Base-by-base conservation (phyloP, 176 grass and related monocot genomes). In the Lolium rigidum region DNA sequence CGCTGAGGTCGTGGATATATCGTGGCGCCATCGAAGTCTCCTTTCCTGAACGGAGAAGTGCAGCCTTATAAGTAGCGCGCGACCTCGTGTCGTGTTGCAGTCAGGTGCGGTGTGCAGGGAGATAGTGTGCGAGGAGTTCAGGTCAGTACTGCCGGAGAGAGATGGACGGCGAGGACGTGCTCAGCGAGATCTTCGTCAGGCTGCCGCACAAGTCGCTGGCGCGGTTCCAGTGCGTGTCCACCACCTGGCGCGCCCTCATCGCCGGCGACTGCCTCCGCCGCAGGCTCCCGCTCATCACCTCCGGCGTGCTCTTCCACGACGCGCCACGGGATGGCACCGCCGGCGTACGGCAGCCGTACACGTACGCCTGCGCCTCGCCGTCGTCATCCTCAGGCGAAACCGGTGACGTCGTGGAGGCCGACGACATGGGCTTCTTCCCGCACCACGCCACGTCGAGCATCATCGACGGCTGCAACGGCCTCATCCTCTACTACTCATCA, bases 401-500 rank as follows among this genome's bases (percentile, higher is more conserved):
- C 7, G 10, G 85, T 31, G 78, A 50, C 13, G 87, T 89, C 7
- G 85, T 85, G 21, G 93, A 87, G 50, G 87, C 47, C 28, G 77
- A 81, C 60, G 77, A 81, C 66, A 90, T 98, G 65, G 48, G 83
- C 28, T 98, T 98, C 87, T 98, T 98, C 82, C 93, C 93, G 22
- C 82, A 80, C 72, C 91, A 90, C 67, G 76, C 38, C 7, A 88
- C 84, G 43, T 93, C 93, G 7, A 89, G 87, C 67, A 89, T 98
- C 89, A 88, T 95, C 58, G 95, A 98, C 79, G 90, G 93, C 24
- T 93, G 95, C 88, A 95, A 93, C 77, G 95, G 95, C 76, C 82
- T 98, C 18, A 89, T 98, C 17, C 91, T 98, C 28, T 98, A 83
- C 83, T 95, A 92, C 79, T n/a, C 74, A 7, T 63, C 86, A 5